Evolutionary conservation across 1,284 basidiomycete species (phyloP).

Genomic region (Peniophora sp.): DNA sequence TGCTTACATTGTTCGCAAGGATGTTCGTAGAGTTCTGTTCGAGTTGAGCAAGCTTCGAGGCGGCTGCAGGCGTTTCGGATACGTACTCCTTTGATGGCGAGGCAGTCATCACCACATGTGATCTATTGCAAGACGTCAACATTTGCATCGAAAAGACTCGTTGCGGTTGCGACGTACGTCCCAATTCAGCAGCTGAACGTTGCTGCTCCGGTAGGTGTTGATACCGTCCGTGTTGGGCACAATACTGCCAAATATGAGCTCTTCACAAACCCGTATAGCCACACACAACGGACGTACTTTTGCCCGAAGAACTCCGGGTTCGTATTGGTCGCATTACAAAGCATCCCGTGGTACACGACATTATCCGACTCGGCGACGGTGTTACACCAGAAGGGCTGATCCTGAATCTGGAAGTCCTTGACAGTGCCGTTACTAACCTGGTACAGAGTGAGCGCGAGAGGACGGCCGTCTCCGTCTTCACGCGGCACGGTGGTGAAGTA

Average conservation of each 20-base stretch:
- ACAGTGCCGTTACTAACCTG: constrained; percentile 39
- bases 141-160: background rate
- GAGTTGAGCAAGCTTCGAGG: background rate
- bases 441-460: constrained; percentile 51
- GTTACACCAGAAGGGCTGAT: constrained; percentile 63
- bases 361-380: constrained; percentile 43
- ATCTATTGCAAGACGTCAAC: constrained; percentile 20
- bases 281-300: background rate
- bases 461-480: constrained; percentile 52
- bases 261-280: constrained; percentile 4
- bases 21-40: constrained; percentile 51
- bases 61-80: background rate
- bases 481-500: constrained; percentile 35
- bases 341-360: constrained; percentile 54
- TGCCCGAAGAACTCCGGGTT: constrained; percentile 42
- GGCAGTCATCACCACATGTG: constrained; percentile 57
- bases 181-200: constrained; percentile 45
- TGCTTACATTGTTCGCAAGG: constrained; percentile 28
- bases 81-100: constrained; percentile 58
- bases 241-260: constrained; percentile 26
- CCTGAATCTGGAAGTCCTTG: constrained; percentile 44
- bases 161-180: constrained; percentile 31
- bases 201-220: constrained; percentile 51
- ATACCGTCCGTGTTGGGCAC: constrained; percentile 58
- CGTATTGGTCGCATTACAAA: constrained; percentile 52